A percentile compares a stretch with the other conserved stretches of the same genome.
These are phyloP conservation scores for Neophaeococcomyces aloes DNA, from an alignment of 2,329 filamentous ascomycete species.

Conservation along the genomic window DNA sequence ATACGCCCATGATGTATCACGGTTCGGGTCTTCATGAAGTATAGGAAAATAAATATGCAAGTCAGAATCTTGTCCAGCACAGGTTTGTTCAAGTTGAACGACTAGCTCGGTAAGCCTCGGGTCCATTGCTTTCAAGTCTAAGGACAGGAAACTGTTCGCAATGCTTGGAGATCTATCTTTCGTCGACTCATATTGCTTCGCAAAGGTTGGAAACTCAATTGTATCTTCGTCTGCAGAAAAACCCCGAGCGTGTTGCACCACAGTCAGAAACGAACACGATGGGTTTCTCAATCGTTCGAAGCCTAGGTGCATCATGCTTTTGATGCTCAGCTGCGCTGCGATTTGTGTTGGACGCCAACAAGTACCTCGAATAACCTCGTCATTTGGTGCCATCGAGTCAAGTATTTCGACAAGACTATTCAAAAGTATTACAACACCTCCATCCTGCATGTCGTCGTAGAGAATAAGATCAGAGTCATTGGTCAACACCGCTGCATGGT, in stretches of 20 bases:
- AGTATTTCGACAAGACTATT: constrained; percentile 45
- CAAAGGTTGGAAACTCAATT: constrained; percentile 24
- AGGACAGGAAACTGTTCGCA: no score
- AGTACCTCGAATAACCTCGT: constrained; percentile 6
- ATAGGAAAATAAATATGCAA: constrained; percentile 54
- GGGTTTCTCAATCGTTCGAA: constrained; percentile 30
- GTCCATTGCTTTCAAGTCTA: not conserved
- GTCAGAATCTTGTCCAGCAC: constrained; percentile 13
- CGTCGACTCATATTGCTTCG: constrained; percentile 31
- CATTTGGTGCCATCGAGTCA: not conserved
- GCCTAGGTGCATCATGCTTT: constrained; percentile 29
- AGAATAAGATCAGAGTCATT: constrained; percentile 81
- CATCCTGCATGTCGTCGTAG: constrained; percentile 50
- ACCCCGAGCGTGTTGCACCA: constrained; percentile 26
- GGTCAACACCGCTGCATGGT: constrained; percentile 58
- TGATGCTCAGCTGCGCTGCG: constrained; percentile 26
- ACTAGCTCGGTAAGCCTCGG: constrained; percentile 38
- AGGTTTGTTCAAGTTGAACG: constrained; percentile 27
- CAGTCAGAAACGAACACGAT: constrained; percentile 13
- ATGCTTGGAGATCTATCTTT: no score
- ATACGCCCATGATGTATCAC: constrained; percentile 48
- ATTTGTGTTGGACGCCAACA: constrained; percentile 19
- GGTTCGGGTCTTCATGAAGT: constrained; percentile 47
- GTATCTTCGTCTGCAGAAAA: constrained; percentile 12
- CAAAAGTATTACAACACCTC: constrained; percentile 58